phyloP scores from a whole-genome alignment of 2,329 filamentous ascomycete species.

The Zasmidium angulare region DNA sequence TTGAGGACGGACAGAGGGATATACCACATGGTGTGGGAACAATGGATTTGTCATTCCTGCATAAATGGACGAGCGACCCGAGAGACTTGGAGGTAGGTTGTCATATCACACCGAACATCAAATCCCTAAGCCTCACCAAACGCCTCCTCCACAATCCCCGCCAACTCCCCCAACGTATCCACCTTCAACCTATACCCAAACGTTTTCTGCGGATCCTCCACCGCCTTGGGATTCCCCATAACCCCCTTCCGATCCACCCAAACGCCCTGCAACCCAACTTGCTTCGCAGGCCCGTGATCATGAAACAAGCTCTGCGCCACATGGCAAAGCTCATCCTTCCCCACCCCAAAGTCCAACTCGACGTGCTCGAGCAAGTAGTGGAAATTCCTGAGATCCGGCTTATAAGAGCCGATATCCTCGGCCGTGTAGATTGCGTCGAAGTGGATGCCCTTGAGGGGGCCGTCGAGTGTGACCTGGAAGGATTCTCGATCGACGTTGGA shows the following conservation, averaged over 20 bases:
- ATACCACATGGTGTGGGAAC: not conserved
- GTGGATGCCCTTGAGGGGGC: conserved; percentile 47
- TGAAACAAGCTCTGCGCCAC: conserved; percentile 67
- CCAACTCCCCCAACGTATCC: conserved; percentile 60
- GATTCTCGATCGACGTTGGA: conserved; percentile 60
- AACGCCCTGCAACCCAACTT: conserved; percentile 59
- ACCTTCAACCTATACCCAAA: conserved; percentile 63
- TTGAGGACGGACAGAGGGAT: not conserved
- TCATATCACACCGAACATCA: too few relatives aligned
- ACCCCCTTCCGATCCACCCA: conserved; percentile 63
- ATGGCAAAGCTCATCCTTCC: conserved; percentile 61
- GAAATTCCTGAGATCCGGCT: conserved; percentile 66
- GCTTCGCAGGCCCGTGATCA: conserved; percentile 66
- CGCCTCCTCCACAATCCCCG: conserved; percentile 53
- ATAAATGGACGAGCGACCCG: too few relatives aligned
- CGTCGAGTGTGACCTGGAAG: conserved; percentile 50
- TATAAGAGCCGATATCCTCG: conserved; percentile 70
- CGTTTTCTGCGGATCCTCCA: conserved; percentile 24
- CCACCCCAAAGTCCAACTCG: conserved; percentile 55
- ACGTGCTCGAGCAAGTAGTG: conserved; percentile 60
- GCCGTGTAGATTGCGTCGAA: conserved; percentile 54
- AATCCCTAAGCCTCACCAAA: conserved; percentile 19
- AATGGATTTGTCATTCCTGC: not conserved
- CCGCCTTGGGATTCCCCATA: conserved; percentile 45
- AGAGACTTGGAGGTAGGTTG: too few relatives aligned